Base-by-base conservation (phyloP, 306 rosid genomes). In the Betula pendula region DNA sequence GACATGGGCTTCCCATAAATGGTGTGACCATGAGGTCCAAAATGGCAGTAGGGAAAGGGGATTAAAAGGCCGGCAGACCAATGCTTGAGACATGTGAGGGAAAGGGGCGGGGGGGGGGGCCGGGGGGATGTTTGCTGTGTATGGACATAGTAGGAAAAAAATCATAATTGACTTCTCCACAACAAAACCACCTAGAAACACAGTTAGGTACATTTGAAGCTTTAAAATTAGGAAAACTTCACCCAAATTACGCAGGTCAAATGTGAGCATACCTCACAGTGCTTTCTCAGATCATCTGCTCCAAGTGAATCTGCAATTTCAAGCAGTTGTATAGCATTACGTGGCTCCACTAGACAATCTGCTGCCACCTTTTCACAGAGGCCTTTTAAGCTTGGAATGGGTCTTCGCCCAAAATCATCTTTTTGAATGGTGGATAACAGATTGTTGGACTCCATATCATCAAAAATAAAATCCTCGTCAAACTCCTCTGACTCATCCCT, bases 301-400 rank as follows among this genome's bases (percentile, higher is more conserved):
- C 84, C 95, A 16, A 95, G 93, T 63, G 97, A 84, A 77, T 90
- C 97, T 3, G 98, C 92, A 81, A 95, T 92, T 82, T 95, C 97
- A 70, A 95, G 96, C 77, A 95, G 67, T 74, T 89, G 95, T 40
- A 90, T 73, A 58, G 98, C 92, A 82, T 95, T 95, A 27, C 98
- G 90, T 76, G 98, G 98, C 86, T 95, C 98, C 82, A 95, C 97
- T 75, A 95, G 62, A 87, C 81, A 81, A 68, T 92, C 96, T 8
- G 97, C 97, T 45, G 97, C 97, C 68, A 80, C 91, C 77, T 89
- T 92, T 84, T 92, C 97, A 75, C 97, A 92, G 14, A 92, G 93
- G 79, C 96, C 85, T 85, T 89, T 95, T 70, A 95, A 84, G 87
- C 93, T 90, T 38, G 98, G 98, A 42, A 74, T 68, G 48, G 85